phyloP scores from a whole-genome alignment of 768 basidiomycete genomes.

The Cystofilobasidium ferigula region DNA sequence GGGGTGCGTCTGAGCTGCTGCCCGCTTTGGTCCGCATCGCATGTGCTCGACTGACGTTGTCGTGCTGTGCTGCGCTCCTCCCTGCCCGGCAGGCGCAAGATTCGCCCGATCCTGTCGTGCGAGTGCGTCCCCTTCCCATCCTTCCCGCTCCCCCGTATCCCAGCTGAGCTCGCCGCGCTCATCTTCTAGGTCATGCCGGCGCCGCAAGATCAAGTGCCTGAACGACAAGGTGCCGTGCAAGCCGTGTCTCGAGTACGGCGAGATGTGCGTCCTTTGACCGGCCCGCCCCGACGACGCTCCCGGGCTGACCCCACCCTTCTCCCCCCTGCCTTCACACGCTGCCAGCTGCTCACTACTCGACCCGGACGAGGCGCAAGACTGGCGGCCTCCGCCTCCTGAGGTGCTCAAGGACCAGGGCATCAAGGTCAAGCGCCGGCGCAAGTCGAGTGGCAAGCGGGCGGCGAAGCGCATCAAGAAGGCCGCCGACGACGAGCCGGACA shows the following conservation, averaged over 20 bases:
- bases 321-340: not conserved
- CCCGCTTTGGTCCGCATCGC: too few relatives aligned
- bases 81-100: too few relatives aligned
- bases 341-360: not conserved
- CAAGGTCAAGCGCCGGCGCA: slow-evolving; percentile 1
- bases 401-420: slow-evolving; percentile 3
- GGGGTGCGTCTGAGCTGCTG: too few relatives aligned
- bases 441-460: not conserved
- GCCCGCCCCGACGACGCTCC: not conserved
- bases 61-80: too few relatives aligned
- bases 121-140: too few relatives aligned
- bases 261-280: not conserved
- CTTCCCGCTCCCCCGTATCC: not conserved
- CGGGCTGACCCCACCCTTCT: not conserved
- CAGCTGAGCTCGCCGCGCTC: not conserved
- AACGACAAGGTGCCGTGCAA: not conserved
- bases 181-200: too few relatives aligned
- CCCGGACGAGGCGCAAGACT: not conserved
- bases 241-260: slow-evolving; percentile 1
- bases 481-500: not conserved
- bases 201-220: not conserved
- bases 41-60: too few relatives aligned
- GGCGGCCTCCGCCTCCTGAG: not conserved
- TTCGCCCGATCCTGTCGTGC: too few relatives aligned
- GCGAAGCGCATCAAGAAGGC: not conserved